Base-by-base conservation (phyloP, 106 monocot species). In the Dendrobium catenatum region DNA sequence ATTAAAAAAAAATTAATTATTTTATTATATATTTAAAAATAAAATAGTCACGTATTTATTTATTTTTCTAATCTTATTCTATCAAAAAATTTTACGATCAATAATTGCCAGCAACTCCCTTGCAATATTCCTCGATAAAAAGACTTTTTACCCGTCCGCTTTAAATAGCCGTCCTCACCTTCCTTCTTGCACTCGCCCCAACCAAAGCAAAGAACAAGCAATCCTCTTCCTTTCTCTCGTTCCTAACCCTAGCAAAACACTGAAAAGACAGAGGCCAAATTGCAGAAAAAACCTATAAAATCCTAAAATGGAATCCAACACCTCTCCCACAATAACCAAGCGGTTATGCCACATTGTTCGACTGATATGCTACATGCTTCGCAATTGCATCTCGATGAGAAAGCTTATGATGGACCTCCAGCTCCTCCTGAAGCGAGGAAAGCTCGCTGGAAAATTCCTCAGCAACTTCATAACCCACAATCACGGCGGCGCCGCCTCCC, bases 391-490 rank as follows among this genome's bases (percentile, higher is more conserved):
- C 54, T 80, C 80, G 37, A 92, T 87, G 82, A 79, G 85, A 37
- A 89, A 84, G 70, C 79, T 87, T 43, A 8, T 83, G 79, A 86
- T 83, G 29, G 78, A 90, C 68, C 84, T 87, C 42, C 87, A 92
- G 18, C 90, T 92, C 80, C 90, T 92, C 82, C 78, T 86, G 55
- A 78, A 81, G 59, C 84, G 91, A 20, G 77, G 93, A 19, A 89
- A 90, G 55, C 47, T 85, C 75, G 81, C 85, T 59, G 81, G 86
- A 72, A 83, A 80, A 76, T 55, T 81, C 81, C 64, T 85, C 75
- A 61, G 66, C 43, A 68, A 85, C 75, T 83, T 86, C 61, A 54
- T 81, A 70, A 76, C 79, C 70, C 47, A 26, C 68, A 31, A 66
- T 72, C 18, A 27, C 51, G 51, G 51, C 51, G 51, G 51, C 51